A percentile compares a stretch with the other conserved stretches of the same genome.
Conservation (phyloP, 306 rosid species). For the Vachellia collinsii region DNA sequence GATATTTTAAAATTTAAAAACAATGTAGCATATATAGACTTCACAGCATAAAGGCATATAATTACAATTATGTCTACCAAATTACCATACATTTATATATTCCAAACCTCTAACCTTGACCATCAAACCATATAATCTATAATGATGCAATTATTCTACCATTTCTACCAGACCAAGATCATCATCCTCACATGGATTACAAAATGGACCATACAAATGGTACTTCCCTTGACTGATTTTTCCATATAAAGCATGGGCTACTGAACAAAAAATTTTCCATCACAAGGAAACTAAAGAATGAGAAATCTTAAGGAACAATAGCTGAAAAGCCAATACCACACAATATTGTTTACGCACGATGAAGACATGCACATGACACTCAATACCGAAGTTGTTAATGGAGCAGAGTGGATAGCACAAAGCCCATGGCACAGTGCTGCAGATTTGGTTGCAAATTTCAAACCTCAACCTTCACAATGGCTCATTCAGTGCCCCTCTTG, state of each 20-base stretch:
- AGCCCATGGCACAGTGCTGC: not conserved
- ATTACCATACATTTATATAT: not conserved
- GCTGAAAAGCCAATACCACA: not conserved
- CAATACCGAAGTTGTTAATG: not conserved
- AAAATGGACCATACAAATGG: not conserved
- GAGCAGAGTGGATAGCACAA: not conserved
- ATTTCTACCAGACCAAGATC: not conserved
- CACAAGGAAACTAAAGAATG: not conserved
- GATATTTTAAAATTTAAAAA: not conserved
- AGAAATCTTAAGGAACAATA: not conserved
- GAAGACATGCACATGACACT: not conserved
- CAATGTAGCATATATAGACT: not conserved
- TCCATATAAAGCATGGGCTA: constrained; percentile 5
- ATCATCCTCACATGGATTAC: not conserved
- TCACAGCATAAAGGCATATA: not conserved
- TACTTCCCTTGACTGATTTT: constrained; percentile 12
- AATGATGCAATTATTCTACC: not conserved
- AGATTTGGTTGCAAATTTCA: not conserved
- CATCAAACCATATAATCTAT: not conserved
- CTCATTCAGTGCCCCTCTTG: not conserved
- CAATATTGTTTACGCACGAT: not conserved
- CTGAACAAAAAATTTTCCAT: not conserved
- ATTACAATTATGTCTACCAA: not conserved
- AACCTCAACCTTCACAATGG: not conserved
- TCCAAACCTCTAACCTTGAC: constrained; percentile 3